Evolutionary conservation across 129 eudicot genomes (phyloP).

Genomic region (Oenanthe sinensis): DNA sequence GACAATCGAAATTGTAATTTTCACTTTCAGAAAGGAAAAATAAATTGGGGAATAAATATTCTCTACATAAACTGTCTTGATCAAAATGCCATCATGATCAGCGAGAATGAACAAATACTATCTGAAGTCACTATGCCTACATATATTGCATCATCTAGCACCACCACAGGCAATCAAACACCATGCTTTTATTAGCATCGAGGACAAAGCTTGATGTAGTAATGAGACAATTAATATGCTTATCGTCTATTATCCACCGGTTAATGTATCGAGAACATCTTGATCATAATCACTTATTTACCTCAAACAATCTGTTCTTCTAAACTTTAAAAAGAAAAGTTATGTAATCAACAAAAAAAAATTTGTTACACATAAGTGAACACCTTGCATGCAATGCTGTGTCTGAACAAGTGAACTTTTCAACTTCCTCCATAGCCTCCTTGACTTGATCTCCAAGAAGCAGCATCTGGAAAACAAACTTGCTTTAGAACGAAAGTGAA

Average conservation of each 20-base stretch:
- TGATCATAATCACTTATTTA: neutral
- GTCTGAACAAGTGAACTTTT: constrained; percentile 39
- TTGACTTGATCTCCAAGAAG: constrained; percentile 65
- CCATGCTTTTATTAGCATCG: neutral
- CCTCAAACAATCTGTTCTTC: neutral
- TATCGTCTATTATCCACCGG: neutral
- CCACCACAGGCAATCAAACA: neutral
- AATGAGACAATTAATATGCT: neutral
- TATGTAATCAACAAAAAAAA: neutral
- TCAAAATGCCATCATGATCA: neutral
- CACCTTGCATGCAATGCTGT: constrained; percentile 58
- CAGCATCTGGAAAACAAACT: constrained; percentile 44
- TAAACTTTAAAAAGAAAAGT: neutral
- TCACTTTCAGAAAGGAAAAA: neutral
- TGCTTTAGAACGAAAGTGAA: neutral
- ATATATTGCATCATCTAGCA: neutral
- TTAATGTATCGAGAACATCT: neutral
- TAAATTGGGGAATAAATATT: neutral
- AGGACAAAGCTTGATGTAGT: neutral
- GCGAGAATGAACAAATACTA: neutral
- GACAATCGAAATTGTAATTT: neutral
- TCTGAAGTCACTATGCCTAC: neutral
- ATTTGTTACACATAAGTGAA: neutral
- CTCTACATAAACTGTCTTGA: neutral
- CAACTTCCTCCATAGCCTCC: constrained; percentile 69